Conservation (phyloP, 192 early-diverging fungal genomes). For the Martensiomyces pterosporus region DNA sequence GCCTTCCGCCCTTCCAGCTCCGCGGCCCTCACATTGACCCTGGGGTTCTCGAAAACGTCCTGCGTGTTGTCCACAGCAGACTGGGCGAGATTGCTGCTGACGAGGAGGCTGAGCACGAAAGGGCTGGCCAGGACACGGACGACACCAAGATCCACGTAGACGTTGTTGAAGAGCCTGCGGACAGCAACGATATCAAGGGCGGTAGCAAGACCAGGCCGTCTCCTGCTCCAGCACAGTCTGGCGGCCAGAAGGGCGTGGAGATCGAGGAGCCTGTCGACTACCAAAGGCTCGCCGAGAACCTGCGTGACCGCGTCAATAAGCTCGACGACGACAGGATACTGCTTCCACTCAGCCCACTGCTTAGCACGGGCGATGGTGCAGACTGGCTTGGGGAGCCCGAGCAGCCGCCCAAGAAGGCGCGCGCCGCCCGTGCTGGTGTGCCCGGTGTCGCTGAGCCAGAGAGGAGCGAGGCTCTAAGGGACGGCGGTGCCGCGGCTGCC, state of each 20-base stretch:
- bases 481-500: no score
- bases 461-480: background rate
- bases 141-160: constrained; percentile 16
- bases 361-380: background rate
- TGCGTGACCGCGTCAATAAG: constrained; percentile 29
- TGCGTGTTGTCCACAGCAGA: constrained; percentile 34
- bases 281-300: constrained; percentile 15
- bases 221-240: constrained; percentile 1
- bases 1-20: background rate
- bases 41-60: constrained; percentile 25
- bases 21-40: constrained; percentile 11
- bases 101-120: no score
- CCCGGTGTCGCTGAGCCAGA: background rate
- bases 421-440: no score
- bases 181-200: no score
- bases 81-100: constrained; percentile 29
- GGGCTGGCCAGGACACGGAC: background rate
- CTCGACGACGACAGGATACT: constrained; percentile 30
- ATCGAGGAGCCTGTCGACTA: constrained; percentile 46
- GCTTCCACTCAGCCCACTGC: constrained; percentile 26
- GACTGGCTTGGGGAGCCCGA: background rate
- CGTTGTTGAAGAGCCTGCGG: constrained; percentile 11
- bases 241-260: constrained; percentile 15
- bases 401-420: background rate
- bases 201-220: background rate